Evolutionary conservation across 2,329 filamentous ascomycete genomes (phyloP), one percentile per base, ranked within the genome.

Genomic region (Thelonectria blattea): DNA sequence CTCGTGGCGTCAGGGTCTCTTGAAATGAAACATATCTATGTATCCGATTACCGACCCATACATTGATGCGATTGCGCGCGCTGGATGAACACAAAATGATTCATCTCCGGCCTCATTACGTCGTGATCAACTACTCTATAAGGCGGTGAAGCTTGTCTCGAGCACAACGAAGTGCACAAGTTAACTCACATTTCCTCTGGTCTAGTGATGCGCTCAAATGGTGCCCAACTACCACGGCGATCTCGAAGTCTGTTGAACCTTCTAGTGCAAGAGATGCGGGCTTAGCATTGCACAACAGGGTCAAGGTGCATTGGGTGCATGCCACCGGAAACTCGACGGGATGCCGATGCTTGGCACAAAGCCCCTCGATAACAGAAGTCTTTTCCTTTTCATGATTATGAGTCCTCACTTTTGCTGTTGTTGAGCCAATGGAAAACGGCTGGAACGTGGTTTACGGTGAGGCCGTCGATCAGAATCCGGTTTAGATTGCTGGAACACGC

Each of bases 231-330:
- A 22, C 17, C 32, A 53, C 9, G 45, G 10, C 32, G 17, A 39
- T 34, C 18, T 20, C 52, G 32, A 22, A 20, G 15, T 34, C 42
- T 18, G 18, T 12, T n/a, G 30, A 17, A 17, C 24, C 48, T 20
- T 42, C 22, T 39, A 45, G 48, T 30, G 39, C 24, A 15, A 22
- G 10, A 55, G 41, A 27, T 12, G 27, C 22, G 20, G 52, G 15
- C 42, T 17, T 27, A 22, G 34, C 42, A 37, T 59, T 49, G 24
- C 45, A 32, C 32, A n/a, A 52, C 48, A 43, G 34, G 58, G 52
- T 48, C 52, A 43, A 39, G 58, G 46, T 42, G 11, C 8, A 34
- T 34, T 52, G 3, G 34, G 46, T 45, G 39, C 17, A 46, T 9
- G 11, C 11, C 45, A 48, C 17, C 41, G 22, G 27, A 22, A 22